phyloP scores from a whole-genome alignment of 2,329 filamentous ascomycete genomes.

The Aspergillus transmontanensis region DNA sequence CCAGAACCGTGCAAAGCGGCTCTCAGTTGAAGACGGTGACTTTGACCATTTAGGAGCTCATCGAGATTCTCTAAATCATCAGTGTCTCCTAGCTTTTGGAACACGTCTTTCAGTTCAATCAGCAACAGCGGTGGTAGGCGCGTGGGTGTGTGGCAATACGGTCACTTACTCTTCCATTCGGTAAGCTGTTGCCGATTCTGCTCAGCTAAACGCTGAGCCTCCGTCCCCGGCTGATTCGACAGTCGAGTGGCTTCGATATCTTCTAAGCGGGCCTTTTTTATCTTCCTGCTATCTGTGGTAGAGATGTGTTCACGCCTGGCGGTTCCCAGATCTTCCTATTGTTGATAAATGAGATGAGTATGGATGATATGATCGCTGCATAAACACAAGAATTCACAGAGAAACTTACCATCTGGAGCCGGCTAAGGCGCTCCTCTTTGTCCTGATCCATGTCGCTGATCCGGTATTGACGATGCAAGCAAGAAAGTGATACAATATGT shows the following conservation, averaged over 20 bases:
- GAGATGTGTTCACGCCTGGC: slow-evolving; percentile 40
- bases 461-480: background rate
- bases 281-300: slow-evolving; percentile 28
- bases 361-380: background rate
- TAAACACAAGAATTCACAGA: background rate
- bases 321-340: slow-evolving; percentile 42
- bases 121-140: slow-evolving; percentile 5
- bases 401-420: slow-evolving; percentile 33
- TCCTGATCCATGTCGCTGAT: slow-evolving; percentile 16
- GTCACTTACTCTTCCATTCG: slow-evolving; percentile 37
- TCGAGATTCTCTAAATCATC: slow-evolving; percentile 33
- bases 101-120: slow-evolving; percentile 30
- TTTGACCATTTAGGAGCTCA: slow-evolving; percentile 41
- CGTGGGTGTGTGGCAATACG: background rate
- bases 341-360: background rate
- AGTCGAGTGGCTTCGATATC: slow-evolving; percentile 32
- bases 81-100: slow-evolving; percentile 33
- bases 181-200: slow-evolving; percentile 28
- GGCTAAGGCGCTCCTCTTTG: slow-evolving; percentile 24
- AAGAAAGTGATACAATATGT: background rate
- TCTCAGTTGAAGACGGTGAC: slow-evolving; percentile 36
- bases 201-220: slow-evolving; percentile 29
- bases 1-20: slow-evolving; percentile 23
- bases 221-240: slow-evolving; percentile 34
- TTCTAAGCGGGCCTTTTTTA: slow-evolving; percentile 17